A percentile compares a stretch with the other conserved stretches of the same genome.
These are phyloP conservation scores for Rhizopogon vesiculosus DNA, from an alignment of 768 basidiomycete species.

Conservation along the genomic window DNA sequence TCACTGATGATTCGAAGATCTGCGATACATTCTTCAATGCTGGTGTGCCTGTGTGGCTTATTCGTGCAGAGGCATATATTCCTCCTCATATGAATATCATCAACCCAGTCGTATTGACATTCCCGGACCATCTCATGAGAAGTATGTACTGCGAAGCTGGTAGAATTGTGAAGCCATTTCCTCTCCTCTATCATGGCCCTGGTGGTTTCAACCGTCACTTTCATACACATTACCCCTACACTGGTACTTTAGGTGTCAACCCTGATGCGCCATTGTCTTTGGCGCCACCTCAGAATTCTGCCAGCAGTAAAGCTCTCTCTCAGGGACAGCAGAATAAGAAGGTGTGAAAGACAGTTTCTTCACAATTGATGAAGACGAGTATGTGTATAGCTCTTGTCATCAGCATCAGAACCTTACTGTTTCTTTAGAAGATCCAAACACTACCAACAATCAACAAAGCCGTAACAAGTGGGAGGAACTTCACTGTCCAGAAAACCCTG, in stretches of 20 bases:
- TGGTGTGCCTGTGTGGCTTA: too few species aligned
- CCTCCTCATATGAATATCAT: slow-evolving; percentile 7
- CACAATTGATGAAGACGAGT: neutral
- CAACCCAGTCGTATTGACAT: neutral
- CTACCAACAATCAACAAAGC: neutral
- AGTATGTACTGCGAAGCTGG: neutral
- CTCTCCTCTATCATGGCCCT: neutral
- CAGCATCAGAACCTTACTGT: neutral
- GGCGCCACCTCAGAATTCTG: neutral
- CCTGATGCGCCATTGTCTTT: neutral
- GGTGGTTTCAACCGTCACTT: slow-evolving; percentile 1
- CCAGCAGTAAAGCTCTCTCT: neutral
- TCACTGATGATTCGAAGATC: too few species aligned
- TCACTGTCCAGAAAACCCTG: neutral
- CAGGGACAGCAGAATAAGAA: neutral
- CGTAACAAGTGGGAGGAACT: slow-evolving; percentile 1
- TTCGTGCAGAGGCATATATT: too few species aligned
- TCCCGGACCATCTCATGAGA: neutral
- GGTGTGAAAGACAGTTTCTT: neutral
- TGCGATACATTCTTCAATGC: too few species aligned
- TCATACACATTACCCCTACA: neutral
- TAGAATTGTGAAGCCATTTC: neutral
- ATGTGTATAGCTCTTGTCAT: neutral
- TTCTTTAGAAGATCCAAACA: neutral
- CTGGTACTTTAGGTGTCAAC: neutral